A percentile compares a stretch with the other conserved stretches of the same genome.
Evolutionary conservation across 257 asterid genomes (phyloP).

Genomic region (Verbascum thapsus): DNA sequence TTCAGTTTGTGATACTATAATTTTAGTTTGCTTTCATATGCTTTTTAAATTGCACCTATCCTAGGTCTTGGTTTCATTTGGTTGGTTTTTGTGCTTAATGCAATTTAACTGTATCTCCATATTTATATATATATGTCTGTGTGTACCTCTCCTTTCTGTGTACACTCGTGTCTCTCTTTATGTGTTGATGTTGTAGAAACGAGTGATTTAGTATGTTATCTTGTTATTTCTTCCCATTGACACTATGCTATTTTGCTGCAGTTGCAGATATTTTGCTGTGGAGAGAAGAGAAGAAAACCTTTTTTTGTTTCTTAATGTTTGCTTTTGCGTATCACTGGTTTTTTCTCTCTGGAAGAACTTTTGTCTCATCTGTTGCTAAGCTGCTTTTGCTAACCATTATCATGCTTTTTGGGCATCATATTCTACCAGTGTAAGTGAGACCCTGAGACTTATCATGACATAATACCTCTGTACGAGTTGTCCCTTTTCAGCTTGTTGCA

Average conservation of each 20-base stretch:
- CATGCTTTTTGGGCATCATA: slow-evolving; percentile 57
- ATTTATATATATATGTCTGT: neutral
- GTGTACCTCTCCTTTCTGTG: too few species aligned
- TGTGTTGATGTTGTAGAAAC: slow-evolving; percentile 20
- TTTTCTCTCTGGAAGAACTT: slow-evolving; percentile 75
- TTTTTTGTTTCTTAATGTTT: slow-evolving; percentile 56
- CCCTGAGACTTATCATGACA: slow-evolving; percentile 15
- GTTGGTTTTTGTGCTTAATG: slow-evolving; percentile 23
- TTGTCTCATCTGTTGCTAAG: slow-evolving; percentile 70
- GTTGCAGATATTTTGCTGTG: slow-evolving; percentile 93
- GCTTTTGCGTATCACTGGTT: slow-evolving; percentile 75
- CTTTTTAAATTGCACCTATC: neutral
- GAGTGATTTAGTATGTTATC: slow-evolving; percentile 10
- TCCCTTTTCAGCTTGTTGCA: slow-evolving; percentile 11
- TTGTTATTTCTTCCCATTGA: slow-evolving; percentile 31
- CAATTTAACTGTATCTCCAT: slow-evolving; percentile 7
- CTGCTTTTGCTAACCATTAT: slow-evolving; percentile 63
- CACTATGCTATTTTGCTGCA: slow-evolving; percentile 47
- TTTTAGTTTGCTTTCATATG: neutral
- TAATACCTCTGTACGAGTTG: neutral
- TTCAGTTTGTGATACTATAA: slow-evolving; percentile 9
- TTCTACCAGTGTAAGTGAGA: slow-evolving; percentile 72
- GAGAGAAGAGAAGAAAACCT: slow-evolving; percentile 89
- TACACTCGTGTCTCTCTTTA: neutral
- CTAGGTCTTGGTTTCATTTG: slow-evolving; percentile 19